These are phyloP conservation scores for Monosporascus sp. DNA, from an alignment of 2,329 filamentous ascomycete genomes.

Conservation along the genomic window DNA sequence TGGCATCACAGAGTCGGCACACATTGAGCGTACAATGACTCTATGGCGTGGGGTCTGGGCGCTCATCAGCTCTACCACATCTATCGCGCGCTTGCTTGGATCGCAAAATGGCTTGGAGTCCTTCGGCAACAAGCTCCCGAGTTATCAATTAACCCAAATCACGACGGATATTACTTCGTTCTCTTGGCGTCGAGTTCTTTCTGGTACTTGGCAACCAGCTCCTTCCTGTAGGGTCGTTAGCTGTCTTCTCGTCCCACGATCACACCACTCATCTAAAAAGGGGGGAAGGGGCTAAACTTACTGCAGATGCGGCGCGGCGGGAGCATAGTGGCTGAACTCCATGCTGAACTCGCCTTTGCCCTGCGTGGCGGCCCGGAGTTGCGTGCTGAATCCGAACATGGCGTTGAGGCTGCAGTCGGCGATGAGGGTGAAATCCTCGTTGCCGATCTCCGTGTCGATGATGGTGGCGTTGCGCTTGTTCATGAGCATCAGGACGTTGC, in stretches of 20 bases:
- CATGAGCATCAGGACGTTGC: slow-evolving; percentile 86
- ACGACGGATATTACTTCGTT: slow-evolving; percentile 36
- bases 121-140: not conserved
- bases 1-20: not conserved
- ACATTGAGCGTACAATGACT: too few relatives aligned
- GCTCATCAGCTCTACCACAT: too few relatives aligned
- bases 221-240: slow-evolving; percentile 41
- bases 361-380: slow-evolving; percentile 88
- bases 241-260: slow-evolving; percentile 1
- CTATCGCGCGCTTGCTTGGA: too few relatives aligned
- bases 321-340: slow-evolving; percentile 96
- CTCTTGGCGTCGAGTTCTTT: slow-evolving; percentile 54
- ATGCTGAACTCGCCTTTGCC: slow-evolving; percentile 98
- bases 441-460: slow-evolving; percentile 88
- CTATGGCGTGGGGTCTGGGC: too few relatives aligned
- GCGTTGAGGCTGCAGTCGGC: slow-evolving; percentile 91
- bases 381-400: slow-evolving; percentile 96
- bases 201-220: slow-evolving; percentile 53
- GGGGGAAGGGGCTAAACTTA: slow-evolving; percentile 40
- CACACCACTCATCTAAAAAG: too few relatives aligned
- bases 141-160: not conserved
- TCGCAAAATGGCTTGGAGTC: not conserved
- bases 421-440: slow-evolving; percentile 87
- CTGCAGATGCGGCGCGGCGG: slow-evolving; percentile 85
- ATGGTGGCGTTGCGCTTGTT: slow-evolving; percentile 97